Evolutionary conservation across 129 eudicot species (phyloP).

Genomic region (Escallonia herrerae): DNA sequence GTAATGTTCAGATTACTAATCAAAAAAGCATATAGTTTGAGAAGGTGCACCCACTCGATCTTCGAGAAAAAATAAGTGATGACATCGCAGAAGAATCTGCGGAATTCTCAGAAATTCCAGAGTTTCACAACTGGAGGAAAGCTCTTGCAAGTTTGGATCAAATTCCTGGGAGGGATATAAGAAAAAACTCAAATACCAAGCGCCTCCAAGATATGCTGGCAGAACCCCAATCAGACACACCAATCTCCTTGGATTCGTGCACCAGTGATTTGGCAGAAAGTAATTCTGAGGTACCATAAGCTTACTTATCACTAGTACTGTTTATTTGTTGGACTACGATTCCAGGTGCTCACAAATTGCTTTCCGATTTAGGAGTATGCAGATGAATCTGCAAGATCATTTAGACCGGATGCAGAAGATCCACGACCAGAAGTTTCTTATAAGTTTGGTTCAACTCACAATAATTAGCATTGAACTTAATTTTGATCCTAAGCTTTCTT

Average conservation of each 20-base stretch:
- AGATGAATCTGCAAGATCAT: constrained; percentile 27
- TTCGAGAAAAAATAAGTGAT: constrained; percentile 23
- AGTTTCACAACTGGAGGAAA: constrained; percentile 1
- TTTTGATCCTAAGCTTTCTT: not conserved
- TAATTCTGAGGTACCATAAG: constrained; percentile 38
- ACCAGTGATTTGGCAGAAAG: constrained; percentile 23
- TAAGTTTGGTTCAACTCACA: constrained; percentile 18
- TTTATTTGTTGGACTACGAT: not conserved
- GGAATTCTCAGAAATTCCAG: not conserved
- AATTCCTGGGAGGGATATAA: constrained; percentile 5
- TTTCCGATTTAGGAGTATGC: constrained; percentile 33
- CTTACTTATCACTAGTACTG: not conserved
- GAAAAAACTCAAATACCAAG: constrained; percentile 28
- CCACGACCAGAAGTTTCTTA: constrained; percentile 20
- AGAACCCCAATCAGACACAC: constrained; percentile 57
- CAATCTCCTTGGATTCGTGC: constrained; percentile 30
- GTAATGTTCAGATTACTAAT: not conserved
- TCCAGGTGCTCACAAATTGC: not conserved
- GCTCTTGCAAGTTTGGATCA: constrained; percentile 18
- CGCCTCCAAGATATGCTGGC: constrained; percentile 58
- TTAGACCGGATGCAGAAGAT: constrained; percentile 18
- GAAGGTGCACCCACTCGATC: constrained; percentile 42
- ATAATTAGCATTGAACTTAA: not conserved
- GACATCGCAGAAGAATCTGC: constrained; percentile 21
- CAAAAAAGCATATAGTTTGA: constrained; percentile 24